These are phyloP conservation scores for Nepenthes mirabilis DNA, from an alignment of 148 eudicot species.

Conservation along the genomic window DNA sequence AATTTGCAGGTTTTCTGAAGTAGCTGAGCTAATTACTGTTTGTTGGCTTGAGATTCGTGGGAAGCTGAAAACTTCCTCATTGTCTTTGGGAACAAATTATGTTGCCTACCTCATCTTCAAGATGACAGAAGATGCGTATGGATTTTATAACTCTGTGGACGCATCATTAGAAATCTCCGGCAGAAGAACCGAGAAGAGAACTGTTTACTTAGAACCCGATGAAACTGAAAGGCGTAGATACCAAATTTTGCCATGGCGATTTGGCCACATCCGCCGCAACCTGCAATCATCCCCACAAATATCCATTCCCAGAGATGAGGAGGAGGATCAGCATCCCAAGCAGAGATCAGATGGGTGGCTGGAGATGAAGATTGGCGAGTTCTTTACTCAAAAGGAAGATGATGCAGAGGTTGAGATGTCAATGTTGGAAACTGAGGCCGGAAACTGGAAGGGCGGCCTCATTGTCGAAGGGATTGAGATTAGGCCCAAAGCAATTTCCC, in stretches of 20 bases:
- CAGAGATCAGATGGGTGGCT: constrained; percentile 53
- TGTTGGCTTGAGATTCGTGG: constrained; percentile 47
- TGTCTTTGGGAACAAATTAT: constrained; percentile 37
- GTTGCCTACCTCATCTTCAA: constrained; percentile 41
- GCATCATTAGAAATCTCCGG: constrained; percentile 15
- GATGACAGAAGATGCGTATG: constrained; percentile 16
- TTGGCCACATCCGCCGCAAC: not conserved
- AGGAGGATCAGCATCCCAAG: constrained; percentile 15
- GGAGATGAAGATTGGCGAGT: constrained; percentile 50
- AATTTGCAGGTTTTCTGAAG: constrained; percentile 40
- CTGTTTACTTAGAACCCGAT: constrained; percentile 15
- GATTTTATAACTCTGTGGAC: constrained; percentile 24
- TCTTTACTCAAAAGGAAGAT: constrained; percentile 9
- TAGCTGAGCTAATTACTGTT: constrained; percentile 31
- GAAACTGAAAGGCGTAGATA: constrained; percentile 11
- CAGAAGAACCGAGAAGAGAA: constrained; percentile 12
- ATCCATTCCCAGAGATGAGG: not conserved
- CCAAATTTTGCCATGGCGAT: constrained; percentile 4
- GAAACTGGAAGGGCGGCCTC: constrained; percentile 38
- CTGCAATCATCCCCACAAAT: too few relatives aligned
- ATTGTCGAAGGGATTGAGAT: constrained; percentile 55
- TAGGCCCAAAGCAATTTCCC: constrained; percentile 24
- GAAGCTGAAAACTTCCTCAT: constrained; percentile 16
- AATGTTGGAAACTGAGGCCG: constrained; percentile 20
- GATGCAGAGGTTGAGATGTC: constrained; percentile 28